These are phyloP conservation scores for Taiwanofungus camphoratus DNA, from an alignment of 1,284 basidiomycete species.

Conservation along the genomic window DNA sequence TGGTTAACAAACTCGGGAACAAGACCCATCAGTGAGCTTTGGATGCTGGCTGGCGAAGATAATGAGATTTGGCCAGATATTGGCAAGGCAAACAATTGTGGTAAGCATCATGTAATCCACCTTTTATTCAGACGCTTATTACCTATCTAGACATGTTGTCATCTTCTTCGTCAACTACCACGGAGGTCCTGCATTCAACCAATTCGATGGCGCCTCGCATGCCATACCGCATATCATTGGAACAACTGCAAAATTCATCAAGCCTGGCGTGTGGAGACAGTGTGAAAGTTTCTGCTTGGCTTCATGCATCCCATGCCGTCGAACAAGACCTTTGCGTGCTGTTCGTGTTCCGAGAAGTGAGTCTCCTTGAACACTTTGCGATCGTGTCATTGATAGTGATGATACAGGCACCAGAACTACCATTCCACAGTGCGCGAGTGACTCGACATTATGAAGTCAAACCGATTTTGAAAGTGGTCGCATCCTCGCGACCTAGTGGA, in stretches of 20 bases:
- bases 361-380: conserved; percentile 13
- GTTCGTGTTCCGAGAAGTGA: conserved; percentile 68
- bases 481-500: conserved; percentile 43
- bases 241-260: conserved; percentile 28
- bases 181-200: conserved; percentile 38
- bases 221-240: conserved; percentile 43
- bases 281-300: conserved; percentile 41
- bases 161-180: conserved; percentile 7
- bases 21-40: conserved; percentile 54
- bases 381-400: conserved; percentile 5
- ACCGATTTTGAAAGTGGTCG: conserved; percentile 46
- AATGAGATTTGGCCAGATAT: conserved; percentile 55
- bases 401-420: conserved; percentile 36
- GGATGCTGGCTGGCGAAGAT: conserved; percentile 54
- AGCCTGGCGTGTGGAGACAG: conserved; percentile 42
- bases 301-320: conserved; percentile 46
- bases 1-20: conserved; percentile 60
- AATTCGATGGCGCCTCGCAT: conserved; percentile 49
- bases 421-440: conserved; percentile 53
- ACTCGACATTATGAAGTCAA: conserved; percentile 54
- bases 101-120: conserved; percentile 11
- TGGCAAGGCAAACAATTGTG: conserved; percentile 11
- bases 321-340: conserved; percentile 52
- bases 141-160: conserved; percentile 8
- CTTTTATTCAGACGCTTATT: neutral